Evolutionary conservation across 495 filamentous ascomycete species (phyloP).

Genomic region (Aspergillus coremiiformis): DNA sequence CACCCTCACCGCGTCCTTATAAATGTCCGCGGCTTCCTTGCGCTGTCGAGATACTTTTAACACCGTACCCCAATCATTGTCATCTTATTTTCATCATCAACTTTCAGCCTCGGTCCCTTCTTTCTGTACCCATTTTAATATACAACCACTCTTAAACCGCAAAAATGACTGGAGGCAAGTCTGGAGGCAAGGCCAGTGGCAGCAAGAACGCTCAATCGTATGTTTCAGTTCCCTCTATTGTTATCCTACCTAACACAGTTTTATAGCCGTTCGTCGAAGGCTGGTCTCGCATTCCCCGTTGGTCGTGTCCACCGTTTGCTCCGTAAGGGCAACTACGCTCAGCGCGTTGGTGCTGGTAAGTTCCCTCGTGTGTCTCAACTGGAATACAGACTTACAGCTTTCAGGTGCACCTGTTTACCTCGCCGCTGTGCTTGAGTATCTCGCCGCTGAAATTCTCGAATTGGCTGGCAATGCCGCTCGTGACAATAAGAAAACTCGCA

Average conservation of each 20-base stretch:
- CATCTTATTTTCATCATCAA: constrained; percentile 12
- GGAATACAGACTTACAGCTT: constrained; percentile 21
- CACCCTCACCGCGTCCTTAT: constrained; percentile 41
- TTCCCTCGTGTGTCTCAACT: constrained; percentile 2
- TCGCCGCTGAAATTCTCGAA: constrained; percentile 97
- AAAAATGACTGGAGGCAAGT: constrained; percentile 99
- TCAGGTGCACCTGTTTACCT: constrained; percentile 92
- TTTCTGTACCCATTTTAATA: not conserved
- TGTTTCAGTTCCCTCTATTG: too few relatives aligned
- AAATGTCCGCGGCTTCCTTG: constrained; percentile 35
- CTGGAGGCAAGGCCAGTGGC: constrained; percentile 95
- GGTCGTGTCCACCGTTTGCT: constrained; percentile 99
- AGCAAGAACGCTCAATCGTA: constrained; percentile 97
- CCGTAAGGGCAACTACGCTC: constrained; percentile 99
- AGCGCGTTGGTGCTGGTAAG: constrained; percentile 95
- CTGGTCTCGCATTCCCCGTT: constrained; percentile 97
- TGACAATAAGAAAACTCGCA: constrained; percentile 99
- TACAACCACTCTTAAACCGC: constrained; percentile 29
- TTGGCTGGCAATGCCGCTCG: constrained; percentile 97
- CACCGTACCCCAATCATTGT: constrained; percentile 20
- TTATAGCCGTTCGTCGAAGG: constrained; percentile 98
- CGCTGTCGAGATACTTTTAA: constrained; percentile 24
- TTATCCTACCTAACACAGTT: too few relatives aligned
- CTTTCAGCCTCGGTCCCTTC: not conserved
- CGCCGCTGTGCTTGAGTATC: constrained; percentile 96